Evolutionary conservation across 2,329 filamentous ascomycete species (phyloP).

Genomic region (Colletotrichum endophyticum): DNA sequence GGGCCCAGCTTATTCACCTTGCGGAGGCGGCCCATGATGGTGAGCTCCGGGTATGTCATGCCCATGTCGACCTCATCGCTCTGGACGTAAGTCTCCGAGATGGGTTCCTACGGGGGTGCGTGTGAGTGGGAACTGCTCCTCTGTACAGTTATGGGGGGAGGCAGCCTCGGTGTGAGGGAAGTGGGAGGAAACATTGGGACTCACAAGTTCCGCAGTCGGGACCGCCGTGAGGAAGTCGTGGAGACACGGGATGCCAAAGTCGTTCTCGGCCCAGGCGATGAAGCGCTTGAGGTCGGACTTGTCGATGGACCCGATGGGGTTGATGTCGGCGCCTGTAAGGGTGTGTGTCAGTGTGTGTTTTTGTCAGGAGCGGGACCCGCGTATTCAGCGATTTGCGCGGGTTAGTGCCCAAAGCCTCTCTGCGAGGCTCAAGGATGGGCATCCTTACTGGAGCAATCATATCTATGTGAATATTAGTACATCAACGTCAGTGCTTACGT

Average conservation of each 20-base stretch:
- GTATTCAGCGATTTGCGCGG: not conserved
- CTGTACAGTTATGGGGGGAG: not conserved
- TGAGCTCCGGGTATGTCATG: constrained; percentile 56
- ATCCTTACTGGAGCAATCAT: constrained; percentile 14
- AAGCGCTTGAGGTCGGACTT: constrained; percentile 77
- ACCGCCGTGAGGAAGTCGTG: constrained; percentile 68
- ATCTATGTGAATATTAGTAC: not conserved
- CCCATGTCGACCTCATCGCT: constrained; percentile 56
- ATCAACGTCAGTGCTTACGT: not conserved
- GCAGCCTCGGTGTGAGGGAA: not conserved
- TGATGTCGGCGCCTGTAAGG: constrained; percentile 41
- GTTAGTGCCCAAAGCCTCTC: not conserved
- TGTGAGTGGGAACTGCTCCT: not conserved
- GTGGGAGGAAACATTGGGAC: not conserved
- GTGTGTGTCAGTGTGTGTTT: not conserved
- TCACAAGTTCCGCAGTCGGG: constrained; percentile 63
- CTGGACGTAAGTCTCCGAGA: constrained; percentile 64
- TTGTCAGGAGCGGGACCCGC: not conserved
- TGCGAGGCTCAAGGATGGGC: not conserved
- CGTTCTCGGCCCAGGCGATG: constrained; percentile 65
- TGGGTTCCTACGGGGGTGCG: constrained; percentile 52
- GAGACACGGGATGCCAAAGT: constrained; percentile 69
- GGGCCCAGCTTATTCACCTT: constrained; percentile 54
- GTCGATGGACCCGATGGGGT: constrained; percentile 65
- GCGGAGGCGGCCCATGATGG: constrained; percentile 38